These are phyloP conservation scores for Debaryomycetaceae sp. DNA, from an alignment of 1,139 yeast genomes.

Conservation along the genomic window DNA sequence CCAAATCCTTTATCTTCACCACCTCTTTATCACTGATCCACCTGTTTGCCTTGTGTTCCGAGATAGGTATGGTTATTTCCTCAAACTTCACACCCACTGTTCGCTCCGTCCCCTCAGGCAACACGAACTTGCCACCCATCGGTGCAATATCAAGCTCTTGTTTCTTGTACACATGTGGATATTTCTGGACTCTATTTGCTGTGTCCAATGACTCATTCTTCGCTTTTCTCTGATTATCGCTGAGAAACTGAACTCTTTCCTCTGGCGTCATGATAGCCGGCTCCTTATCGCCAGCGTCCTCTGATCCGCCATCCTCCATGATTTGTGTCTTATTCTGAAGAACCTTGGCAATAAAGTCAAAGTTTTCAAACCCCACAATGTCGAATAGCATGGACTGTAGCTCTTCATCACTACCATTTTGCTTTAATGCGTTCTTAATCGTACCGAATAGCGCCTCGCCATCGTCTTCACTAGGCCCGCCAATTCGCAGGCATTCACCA, in stretches of 20 bases:
- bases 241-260: constrained; percentile 55
- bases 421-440: constrained; percentile 23
- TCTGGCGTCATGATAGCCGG: constrained; percentile 46
- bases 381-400: constrained; percentile 70
- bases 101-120: constrained; percentile 82
- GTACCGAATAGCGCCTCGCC: constrained; percentile 19
- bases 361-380: constrained; percentile 78
- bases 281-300: constrained; percentile 6
- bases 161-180: constrained; percentile 85
- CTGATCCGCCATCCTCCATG: constrained; percentile 10
- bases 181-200: constrained; percentile 47
- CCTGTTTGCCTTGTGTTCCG: constrained; percentile 46
- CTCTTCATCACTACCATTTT: constrained; percentile 51
- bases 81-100: constrained; percentile 63
- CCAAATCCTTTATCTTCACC: constrained; percentile 60
- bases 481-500: constrained; percentile 26
- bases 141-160: constrained; percentile 69
- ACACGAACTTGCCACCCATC: constrained; percentile 72
- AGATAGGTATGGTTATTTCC: constrained; percentile 79
- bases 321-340: constrained; percentile 47
- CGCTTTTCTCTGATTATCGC: constrained; percentile 50
- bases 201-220: constrained; percentile 50
- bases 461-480: constrained; percentile 22
- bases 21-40: constrained; percentile 53
- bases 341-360: constrained; percentile 70